phyloP scores from a whole-genome alignment of 192 early-diverging fungal species.

The Entomortierella chlamydospora region DNA sequence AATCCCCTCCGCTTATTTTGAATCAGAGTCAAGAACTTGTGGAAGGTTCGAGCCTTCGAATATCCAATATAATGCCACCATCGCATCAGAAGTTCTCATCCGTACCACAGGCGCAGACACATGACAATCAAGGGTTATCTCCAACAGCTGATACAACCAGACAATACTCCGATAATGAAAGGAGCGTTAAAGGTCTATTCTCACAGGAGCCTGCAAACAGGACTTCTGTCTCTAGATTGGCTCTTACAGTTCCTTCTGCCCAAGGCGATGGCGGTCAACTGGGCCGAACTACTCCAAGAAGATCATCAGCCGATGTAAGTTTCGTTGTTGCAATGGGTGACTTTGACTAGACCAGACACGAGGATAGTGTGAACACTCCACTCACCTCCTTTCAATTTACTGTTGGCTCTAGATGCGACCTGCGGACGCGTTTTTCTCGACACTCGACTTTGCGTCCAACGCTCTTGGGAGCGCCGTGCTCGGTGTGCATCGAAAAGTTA shows the following conservation, averaged over 20 bases:
- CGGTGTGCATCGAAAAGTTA: slow-evolving; percentile 47
- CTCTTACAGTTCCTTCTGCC: background rate
- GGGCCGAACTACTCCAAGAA: slow-evolving; percentile 4
- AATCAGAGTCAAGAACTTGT: background rate
- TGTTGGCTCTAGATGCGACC: slow-evolving; percentile 46
- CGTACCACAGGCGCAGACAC: background rate
- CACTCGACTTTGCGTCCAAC: slow-evolving; percentile 51
- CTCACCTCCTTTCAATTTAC: no score
- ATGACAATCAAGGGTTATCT: background rate
- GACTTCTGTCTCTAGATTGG: background rate
- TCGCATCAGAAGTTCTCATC: no score
- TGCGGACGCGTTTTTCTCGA: slow-evolving; percentile 37
- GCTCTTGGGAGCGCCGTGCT: slow-evolving; percentile 51
- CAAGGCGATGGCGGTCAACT: background rate
- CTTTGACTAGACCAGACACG: background rate
- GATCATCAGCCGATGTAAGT: slow-evolving; percentile 33
- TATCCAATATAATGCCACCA: no score
- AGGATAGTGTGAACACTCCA: no score
- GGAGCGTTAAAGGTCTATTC: slow-evolving; percentile 28
- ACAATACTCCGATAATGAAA: background rate
- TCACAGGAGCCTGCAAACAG: background rate
- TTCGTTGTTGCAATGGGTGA: background rate
- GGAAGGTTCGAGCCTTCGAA: no score
- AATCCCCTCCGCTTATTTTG: background rate
- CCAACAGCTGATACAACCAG: background rate